These are phyloP conservation scores for Tillandsia leiboldiana DNA, from an alignment of 176 grass and related monocot species.

Conservation along the genomic window DNA sequence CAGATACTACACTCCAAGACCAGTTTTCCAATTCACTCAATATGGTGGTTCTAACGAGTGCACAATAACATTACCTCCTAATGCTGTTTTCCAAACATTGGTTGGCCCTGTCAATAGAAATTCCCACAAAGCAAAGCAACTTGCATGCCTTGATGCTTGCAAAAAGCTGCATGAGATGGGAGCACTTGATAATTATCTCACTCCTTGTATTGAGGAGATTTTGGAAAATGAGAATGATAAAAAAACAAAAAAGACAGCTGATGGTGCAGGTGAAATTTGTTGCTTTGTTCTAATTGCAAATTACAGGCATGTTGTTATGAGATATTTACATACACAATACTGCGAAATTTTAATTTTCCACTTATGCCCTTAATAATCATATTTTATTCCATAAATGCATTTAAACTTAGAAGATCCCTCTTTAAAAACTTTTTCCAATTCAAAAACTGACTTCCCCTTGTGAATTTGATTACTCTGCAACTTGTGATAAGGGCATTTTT, in stretches of 20 bases:
- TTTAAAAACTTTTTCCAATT: too few species aligned
- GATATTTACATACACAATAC: neutral
- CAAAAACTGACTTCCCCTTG: too few species aligned
- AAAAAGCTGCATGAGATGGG: slow-evolving; percentile 69
- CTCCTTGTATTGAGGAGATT: slow-evolving; percentile 27
- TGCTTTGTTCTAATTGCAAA: neutral
- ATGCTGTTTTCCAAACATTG: slow-evolving; percentile 52
- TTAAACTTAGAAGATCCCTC: too few species aligned
- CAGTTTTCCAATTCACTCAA: slow-evolving; percentile 33
- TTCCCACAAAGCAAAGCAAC: slow-evolving; percentile 55
- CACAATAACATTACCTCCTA: slow-evolving; percentile 53
- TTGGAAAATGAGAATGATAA: slow-evolving; percentile 11
- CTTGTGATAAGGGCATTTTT: too few species aligned
- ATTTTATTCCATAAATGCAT: too few species aligned
- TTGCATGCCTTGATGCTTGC: slow-evolving; percentile 78
- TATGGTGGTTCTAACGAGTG: slow-evolving; percentile 45
- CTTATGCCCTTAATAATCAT: too few species aligned
- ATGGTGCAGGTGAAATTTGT: slow-evolving; percentile 47
- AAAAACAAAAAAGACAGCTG: slow-evolving; percentile 16
- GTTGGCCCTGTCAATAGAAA: slow-evolving; percentile 50
- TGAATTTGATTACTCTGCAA: too few species aligned
- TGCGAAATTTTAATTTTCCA: too few species aligned
- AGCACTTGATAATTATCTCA: slow-evolving; percentile 64
- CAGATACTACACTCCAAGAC: slow-evolving; percentile 49
- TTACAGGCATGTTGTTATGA: neutral